Base-by-base conservation (phyloP, 345 rosid genomes). In the Lepidium didymum region DNA sequence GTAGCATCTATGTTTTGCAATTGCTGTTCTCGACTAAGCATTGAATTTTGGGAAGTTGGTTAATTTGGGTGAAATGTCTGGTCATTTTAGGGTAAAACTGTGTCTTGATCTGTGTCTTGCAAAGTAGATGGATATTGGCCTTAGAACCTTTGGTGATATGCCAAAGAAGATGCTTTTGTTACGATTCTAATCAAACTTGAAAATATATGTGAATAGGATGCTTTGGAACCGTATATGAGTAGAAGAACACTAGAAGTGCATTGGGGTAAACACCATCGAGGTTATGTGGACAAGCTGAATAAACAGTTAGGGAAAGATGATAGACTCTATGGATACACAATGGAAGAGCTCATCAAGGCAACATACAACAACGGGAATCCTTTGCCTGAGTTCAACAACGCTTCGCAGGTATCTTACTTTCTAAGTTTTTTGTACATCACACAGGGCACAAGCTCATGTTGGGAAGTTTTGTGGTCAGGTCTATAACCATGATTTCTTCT, bases 401-500 rank as follows among this genome's bases (percentile, higher is more conserved):
- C 97, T 62, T 89, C 96, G 2, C 91, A 90, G 94, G 97, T 68
- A 44, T 31, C 45, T 43, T 55, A 19, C 35, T 62, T 37, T 40
- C 9, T 33, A 13, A 47, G 42, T 7, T 46, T n/a, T 53, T 43
- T 42, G 56, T 60, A 51, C 27, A 44, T 65, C 27, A 42, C 64
- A 10, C 2, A 40, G 33, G 56, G 13, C 0, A 66, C 1, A 8
- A 18, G 49, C 45, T 72, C 18, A 43, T 66, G 54, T 13, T 66
- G 54, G 57, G 34, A 23, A 38, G 35, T 33, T 14, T 54, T 40
- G 38, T 57, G 37, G 16, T 63, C 36, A 90, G 97, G 90, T 88
- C 18, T 93, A 94, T 94, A 93, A 90, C 80, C 97, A 93, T 77
- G 87, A 90, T 63, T 93, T 90, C 81, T 93, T 93, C 58, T 93